Evolutionary conservation across 2,329 filamentous ascomycete genomes (phyloP).

Genomic region (Aspergillus versicolor): DNA sequence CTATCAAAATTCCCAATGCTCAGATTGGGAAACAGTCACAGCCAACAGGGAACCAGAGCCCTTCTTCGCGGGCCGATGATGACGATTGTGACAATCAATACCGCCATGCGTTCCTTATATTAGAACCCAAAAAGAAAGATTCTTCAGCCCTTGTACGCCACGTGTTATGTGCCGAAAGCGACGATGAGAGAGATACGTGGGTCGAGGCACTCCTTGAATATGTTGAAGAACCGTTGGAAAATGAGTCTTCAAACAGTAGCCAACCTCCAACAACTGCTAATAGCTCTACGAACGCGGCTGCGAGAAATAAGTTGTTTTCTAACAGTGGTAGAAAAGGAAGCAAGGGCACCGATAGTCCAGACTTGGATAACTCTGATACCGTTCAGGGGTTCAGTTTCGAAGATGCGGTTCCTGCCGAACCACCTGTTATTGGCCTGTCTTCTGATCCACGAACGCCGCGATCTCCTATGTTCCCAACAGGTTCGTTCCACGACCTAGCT

Average conservation of each 20-base stretch:
- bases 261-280: constrained; percentile 22
- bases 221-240: constrained; percentile 60
- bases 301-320: constrained; percentile 27
- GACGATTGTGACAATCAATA: constrained; percentile 93
- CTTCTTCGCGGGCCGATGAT: constrained; percentile 63
- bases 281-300: constrained; percentile 15
- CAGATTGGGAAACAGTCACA: constrained; percentile 92
- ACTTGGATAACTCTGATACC: constrained; percentile 31
- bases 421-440: constrained; percentile 52
- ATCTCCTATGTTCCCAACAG: constrained; percentile 34
- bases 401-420: constrained; percentile 57
- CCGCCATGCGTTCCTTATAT: constrained; percentile 88
- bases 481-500: constrained; percentile 29
- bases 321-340: constrained; percentile 28
- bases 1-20: constrained; percentile 85
- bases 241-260: constrained; percentile 26
- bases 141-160: constrained; percentile 84
- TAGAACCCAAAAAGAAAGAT: constrained; percentile 97
- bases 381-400: constrained; percentile 56
- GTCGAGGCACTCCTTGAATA: constrained; percentile 86
- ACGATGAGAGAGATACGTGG: constrained; percentile 89
- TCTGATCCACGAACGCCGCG: constrained; percentile 32
- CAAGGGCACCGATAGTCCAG: constrained; percentile 41
- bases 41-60: constrained; percentile 54
- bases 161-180: constrained; percentile 92